Conservation (phyloP, 2,329 filamentous ascomycete genomes). For the Clarireedia paspali region DNA sequence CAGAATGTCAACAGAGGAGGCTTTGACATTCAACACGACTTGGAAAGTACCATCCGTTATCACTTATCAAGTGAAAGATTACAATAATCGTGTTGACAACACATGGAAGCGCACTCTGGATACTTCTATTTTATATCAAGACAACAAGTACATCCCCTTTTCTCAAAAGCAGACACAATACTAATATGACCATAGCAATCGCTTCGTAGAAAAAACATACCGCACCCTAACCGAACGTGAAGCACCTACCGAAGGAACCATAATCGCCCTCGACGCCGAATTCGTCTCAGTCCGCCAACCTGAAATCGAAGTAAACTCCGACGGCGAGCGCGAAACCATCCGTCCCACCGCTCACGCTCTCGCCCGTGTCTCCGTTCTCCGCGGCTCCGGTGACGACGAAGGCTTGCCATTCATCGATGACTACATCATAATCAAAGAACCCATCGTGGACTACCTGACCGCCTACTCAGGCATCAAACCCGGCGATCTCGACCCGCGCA, state of each 20-base stretch:
- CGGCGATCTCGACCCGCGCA: slow-evolving; percentile 72
- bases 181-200: slow-evolving; percentile 1
- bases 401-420: slow-evolving; percentile 92
- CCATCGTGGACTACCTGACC: slow-evolving; percentile 91
- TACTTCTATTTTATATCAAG: slow-evolving; percentile 74
- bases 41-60: slow-evolving; percentile 93
- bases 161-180: not conserved
- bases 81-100: slow-evolving; percentile 75
- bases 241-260: slow-evolving; percentile 60
- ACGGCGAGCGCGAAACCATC: slow-evolving; percentile 86
- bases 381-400: slow-evolving; percentile 70
- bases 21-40: slow-evolving; percentile 76
- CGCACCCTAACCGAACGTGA: slow-evolving; percentile 53
- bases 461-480: slow-evolving; percentile 86
- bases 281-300: slow-evolving; percentile 90
- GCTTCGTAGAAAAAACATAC: slow-evolving; percentile 44
- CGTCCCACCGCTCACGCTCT: slow-evolving; percentile 84
- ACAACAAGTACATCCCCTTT: slow-evolving; percentile 39
- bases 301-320: slow-evolving; percentile 93
- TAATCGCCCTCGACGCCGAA: slow-evolving; percentile 89
- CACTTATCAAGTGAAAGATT: slow-evolving; percentile 74
- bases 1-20: slow-evolving; percentile 71
- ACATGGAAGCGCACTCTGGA: slow-evolving; percentile 82
- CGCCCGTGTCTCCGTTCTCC: slow-evolving; percentile 84
- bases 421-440: slow-evolving; percentile 86